Base-by-base conservation (phyloP, 1,139 yeast genomes). In the Magnusiomyces tetraspermus region DNA sequence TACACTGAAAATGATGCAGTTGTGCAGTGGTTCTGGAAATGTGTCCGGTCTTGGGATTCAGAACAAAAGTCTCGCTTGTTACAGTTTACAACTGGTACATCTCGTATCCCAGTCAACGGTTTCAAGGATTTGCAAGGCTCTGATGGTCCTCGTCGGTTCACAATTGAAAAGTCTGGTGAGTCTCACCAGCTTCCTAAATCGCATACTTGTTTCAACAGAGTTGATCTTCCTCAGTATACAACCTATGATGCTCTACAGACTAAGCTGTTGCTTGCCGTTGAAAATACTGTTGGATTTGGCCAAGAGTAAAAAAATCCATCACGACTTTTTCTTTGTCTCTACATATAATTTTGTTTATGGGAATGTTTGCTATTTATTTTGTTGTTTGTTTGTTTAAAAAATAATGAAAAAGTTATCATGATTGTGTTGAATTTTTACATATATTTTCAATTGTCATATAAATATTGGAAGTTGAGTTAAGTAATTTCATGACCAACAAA, bases 11-110 rank as follows among this genome's bases (percentile, higher is more conserved):
- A 87, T 1, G 85, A 96, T 2, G 81, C 86, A 41, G 97, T 89
- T 65, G 83, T 94, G 55, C 90, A 85, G 65, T 92, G 97, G 89
- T 94, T 92, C 71, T 92, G 99, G 99, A 77, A 97, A 65, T 97
- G 97, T 1, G 97, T 94, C n/a, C 81, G 89, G 62, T 87, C 97
- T 1, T 92, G 92, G 70, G 97, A 89, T 64, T 80, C 80, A 44
- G 98, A 92, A 67, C 97, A 92, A 65, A 77, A 95, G 52, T 98
- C 98, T 19, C 89, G 89, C 64, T 71, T 92, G 58, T 72, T 92
- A 55, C 99, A 92, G 66, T 92, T 92, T 74, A 92, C 95, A 1
- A 94, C 99, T 0, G 99, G 99, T 57, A 92, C 98, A 0, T 84
- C 95, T 54, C 89, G 90, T 68, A 97, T 92, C 5, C 98, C 99